These are phyloP conservation scores for Ustilago bromivora DNA, from an alignment of 1,284 basidiomycete species.

Conservation along the genomic window DNA sequence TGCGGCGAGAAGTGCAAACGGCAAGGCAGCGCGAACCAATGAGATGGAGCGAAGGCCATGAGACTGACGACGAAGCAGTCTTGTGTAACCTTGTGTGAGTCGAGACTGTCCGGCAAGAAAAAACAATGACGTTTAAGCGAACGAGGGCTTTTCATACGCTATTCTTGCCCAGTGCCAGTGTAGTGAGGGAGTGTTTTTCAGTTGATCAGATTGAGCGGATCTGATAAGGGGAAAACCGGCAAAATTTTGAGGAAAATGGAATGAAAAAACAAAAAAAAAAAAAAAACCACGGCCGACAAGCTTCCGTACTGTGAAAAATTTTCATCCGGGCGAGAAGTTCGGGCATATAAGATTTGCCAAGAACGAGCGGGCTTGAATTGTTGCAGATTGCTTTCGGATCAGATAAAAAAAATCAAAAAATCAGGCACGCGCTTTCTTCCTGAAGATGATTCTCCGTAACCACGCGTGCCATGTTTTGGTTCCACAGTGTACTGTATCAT, in stretches of 20 bases:
- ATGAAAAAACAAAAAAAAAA: background rate
- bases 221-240: constrained; percentile 27
- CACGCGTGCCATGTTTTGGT: background rate
- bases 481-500: background rate
- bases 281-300: background rate
- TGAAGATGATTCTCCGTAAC: background rate
- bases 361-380: constrained; percentile 9
- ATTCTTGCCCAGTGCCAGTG: background rate
- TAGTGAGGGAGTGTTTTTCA: no score
- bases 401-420: constrained; percentile 11
- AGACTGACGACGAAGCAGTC: background rate
- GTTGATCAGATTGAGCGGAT: constrained; percentile 37
- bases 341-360: constrained; percentile 15
- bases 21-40: constrained; percentile 4
- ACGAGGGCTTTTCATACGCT: constrained; percentile 9
- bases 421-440: background rate
- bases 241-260: background rate
- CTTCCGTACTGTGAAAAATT: background rate
- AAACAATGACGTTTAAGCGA: background rate
- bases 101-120: background rate
- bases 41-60: background rate
- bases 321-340: background rate
- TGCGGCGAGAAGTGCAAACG: constrained; percentile 2
- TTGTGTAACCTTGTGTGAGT: background rate
- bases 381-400: constrained; percentile 10